phyloP scores from a whole-genome alignment of 2,329 filamentous ascomycete genomes.

The Orbilia brochopaga region DNA sequence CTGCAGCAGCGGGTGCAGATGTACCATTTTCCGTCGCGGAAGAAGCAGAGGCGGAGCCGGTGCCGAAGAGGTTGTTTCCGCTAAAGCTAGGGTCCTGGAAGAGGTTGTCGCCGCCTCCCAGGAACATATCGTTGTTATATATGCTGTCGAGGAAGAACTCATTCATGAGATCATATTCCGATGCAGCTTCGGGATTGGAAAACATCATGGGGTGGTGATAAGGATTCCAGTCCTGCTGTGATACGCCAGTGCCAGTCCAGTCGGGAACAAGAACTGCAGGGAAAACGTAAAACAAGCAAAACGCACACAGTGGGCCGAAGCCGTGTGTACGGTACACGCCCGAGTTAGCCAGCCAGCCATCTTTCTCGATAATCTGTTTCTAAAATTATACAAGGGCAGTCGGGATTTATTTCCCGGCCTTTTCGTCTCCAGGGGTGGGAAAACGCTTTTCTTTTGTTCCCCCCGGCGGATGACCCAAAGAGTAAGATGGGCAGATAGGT shows the following conservation, averaged over 20 bases:
- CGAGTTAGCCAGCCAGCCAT: conserved; percentile 49
- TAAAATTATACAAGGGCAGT: no score
- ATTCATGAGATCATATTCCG: conserved; percentile 95
- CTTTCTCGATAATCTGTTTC: neutral
- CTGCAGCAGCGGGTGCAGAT: conserved; percentile 39
- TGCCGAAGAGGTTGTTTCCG: conserved; percentile 52
- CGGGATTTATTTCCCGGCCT: no score
- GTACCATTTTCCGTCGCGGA: conserved; percentile 41
- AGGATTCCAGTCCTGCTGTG: conserved; percentile 69
- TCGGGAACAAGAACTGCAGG: conserved; percentile 79
- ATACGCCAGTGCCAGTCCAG: conserved; percentile 78
- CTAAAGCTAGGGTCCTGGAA: conserved; percentile 37
- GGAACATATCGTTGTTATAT: conserved; percentile 65
- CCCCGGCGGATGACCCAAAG: conserved; percentile 26
- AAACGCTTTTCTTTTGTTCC: conserved; percentile 5
- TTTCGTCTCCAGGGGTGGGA: no score
- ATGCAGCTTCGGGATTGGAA: conserved; percentile 87
- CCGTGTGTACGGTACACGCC: conserved; percentile 24
- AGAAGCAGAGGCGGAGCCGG: conserved; percentile 28
- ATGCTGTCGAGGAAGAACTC: conserved; percentile 82
- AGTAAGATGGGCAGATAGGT: conserved; percentile 7
- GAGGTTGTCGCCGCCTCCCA: conserved; percentile 74
- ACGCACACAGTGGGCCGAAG: conserved; percentile 42
- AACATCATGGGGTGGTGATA: conserved; percentile 91
- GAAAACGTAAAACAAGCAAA: conserved; percentile 54